Evolutionary conservation across 2,329 filamentous ascomycete species (phyloP), one percentile per base, ranked within the genome.

Genomic region (Aspergillus thermomutatus): DNA sequence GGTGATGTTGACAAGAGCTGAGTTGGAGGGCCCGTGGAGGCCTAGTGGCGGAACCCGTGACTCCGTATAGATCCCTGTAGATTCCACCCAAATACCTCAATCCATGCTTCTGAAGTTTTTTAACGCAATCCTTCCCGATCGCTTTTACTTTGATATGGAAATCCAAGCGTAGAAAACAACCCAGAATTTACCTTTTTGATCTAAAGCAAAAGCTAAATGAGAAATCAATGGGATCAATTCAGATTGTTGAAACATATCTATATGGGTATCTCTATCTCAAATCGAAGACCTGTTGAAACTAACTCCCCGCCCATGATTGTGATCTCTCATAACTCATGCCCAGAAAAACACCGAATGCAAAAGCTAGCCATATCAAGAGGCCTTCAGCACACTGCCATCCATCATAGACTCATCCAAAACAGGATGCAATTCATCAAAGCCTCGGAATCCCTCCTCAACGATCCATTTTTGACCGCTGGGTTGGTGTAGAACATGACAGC

Each of bases 371-470:
- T 2, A 46, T 46, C 43, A 23, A 26, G 43, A 46, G 11, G 59
- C 45, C 34, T 60, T 60, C 26, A 28, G 52, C 49, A 59, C 60
- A 17, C 56, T 53, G 23, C 40, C 47, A 27, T 52, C 49, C 23
- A 55, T 53, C 50, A 60, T 51, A 28, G 56, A 28, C 17, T 63
- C 58, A 31, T 70, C 65, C 4, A 59, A 46, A 34, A 66, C 64
- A 19, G 60, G 66, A 34, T 71, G 72, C 49, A 82, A 57, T 28
- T 73, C 76, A 57, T 93, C 89, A 53, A 96, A 72, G 0, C 87
- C 89, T 60, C 82, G 81, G 67, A 96, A 96, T 0, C 92, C 92
- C 49, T 97, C 92, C 72, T 97, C 92, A 0, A 96, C 90, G 0
- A 82, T 77, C 93, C 93, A 97, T 56, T 85, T 85, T 66, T 85